These are phyloP conservation scores for Fusarium sp. DNA, from an alignment of 2,329 filamentous ascomycete genomes.

Conservation along the genomic window DNA sequence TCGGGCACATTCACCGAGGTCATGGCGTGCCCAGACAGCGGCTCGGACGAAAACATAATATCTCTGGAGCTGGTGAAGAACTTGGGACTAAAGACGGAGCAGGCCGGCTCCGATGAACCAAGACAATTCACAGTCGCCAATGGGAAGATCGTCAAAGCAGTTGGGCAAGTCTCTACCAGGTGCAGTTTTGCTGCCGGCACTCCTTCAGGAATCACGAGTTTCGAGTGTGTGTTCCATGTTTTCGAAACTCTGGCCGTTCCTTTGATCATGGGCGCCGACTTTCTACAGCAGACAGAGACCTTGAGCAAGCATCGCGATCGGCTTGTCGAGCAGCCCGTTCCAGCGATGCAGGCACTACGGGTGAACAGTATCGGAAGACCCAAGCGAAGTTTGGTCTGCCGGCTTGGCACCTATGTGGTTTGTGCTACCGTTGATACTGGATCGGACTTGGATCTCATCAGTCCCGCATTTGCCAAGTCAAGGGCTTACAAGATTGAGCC, in stretches of 20 bases:
- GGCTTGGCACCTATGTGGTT: not conserved
- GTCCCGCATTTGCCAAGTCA: not conserved
- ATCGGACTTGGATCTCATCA: slow-evolving; percentile 10
- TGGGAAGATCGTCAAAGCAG: not conserved
- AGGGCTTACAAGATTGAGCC: not conserved
- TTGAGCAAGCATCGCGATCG: not conserved
- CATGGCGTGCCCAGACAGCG: slow-evolving; percentile 5
- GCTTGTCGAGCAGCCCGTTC: not conserved
- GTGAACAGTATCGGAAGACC: slow-evolving; percentile 2
- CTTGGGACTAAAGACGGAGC: not conserved
- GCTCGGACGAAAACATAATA: slow-evolving; percentile 13
- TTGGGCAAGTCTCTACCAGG: not conserved
- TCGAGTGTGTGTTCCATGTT: not conserved
- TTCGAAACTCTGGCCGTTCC: slow-evolving; percentile 9
- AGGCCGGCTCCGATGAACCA: not conserved
- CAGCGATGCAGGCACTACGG: not conserved
- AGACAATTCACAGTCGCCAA: not conserved
- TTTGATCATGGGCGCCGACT: not conserved
- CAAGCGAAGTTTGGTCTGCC: not conserved
- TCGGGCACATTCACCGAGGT: not conserved
- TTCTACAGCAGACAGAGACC: slow-evolving; percentile 8
- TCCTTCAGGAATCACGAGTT: not conserved
- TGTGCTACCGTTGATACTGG: slow-evolving; percentile 8
- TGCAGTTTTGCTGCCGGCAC: not conserved
- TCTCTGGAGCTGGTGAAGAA: not conserved